Evolutionary conservation across 2,329 filamentous ascomycete species (phyloP), one percentile per base, ranked within the genome.

Genomic region (Hysterium pulicare): DNA sequence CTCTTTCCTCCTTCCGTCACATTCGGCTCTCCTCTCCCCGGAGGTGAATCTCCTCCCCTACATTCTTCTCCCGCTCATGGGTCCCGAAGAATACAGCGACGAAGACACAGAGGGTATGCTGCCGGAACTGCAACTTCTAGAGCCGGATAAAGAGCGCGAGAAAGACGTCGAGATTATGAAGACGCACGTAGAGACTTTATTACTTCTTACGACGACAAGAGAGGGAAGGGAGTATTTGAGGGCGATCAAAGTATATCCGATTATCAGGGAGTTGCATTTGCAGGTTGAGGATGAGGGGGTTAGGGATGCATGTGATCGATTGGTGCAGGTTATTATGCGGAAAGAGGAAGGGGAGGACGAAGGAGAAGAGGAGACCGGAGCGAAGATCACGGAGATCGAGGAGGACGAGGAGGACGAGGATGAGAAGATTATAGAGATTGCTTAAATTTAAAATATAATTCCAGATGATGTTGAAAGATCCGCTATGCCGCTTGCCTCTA

Each of bases 71-170:
- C 91, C 93, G 0, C 83, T 97, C 36, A 91, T 86, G 57, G 91
- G 91, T 0, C 83, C 79, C 24, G 93, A 97, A 64, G 87, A 93
- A 61, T 96, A 91, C 62, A 76, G 84, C 15, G 87, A 90, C 26
- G 89, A 96, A 34, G 93, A 98, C 53, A 86, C 80, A 44, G 78
- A 89, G 61, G 81, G 78, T 30, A 95, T 98, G 89, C 75, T 95
- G 9, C 83, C 90, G 0, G 93, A 97, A 63, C 74, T 95, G 49
- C 91, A 97, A 68, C 77, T 97, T 0, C 75, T 97, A 9, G 86
- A 90, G 0, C 86, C 90, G 0, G 90, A 96, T 61, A 97, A 98
- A 74, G 75, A 84, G 68, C 81, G 91, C 31, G 93, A 98, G 50
- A 67, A 76, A 3, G 88, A 96, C 57, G 66, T 71, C 13, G 78